Evolutionary conservation across 192 early-diverging fungal species (phyloP), one percentile per base, ranked within the genome.

Genomic region (Borealophlyctis nickersoniae): DNA sequence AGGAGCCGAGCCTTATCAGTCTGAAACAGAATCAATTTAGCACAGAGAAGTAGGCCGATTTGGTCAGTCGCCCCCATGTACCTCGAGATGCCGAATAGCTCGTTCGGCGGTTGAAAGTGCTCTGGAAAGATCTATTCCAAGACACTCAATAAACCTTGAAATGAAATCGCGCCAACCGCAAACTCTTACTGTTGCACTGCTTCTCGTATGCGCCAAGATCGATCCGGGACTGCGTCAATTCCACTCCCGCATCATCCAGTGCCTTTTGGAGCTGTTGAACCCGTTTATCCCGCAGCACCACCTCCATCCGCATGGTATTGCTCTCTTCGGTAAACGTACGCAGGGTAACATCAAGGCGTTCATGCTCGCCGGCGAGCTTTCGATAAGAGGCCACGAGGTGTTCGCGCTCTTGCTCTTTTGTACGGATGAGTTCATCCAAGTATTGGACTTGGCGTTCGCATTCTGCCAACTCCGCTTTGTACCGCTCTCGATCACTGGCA

Each of bases 371-470:
- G 30, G 70, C 70, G 27, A 83, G 62, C 57, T 83, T 80, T 23
- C 76, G 53, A 54, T 84, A 81, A 0, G 64, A 45, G 14, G 56
- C 58, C 49, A 84, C 65, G 4, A 83, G 30, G 16, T 80, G 73
- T 13, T 83, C 77, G 13, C 49, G 59, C 60, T 84, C 82, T n/a
- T 50, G 39, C 35, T 84, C 82, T 54, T 77, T 78, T 11, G 66
- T 55, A 2, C 52, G 56, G n/a, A 83, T 52, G 13, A 82, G 67
- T 13, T 77, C 67, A 36, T 83, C 74, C 60, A 84, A 60, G 14
- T 69, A 55, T 4, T 58, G 53, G 23, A 84, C 60, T 57, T 83
- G 76, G 19, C 54, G 36, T 34, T 84, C 80, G 53, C 73, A 66
- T 28, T 83, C 78, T 2, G 35, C 32, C 2, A 83, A 52, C 23